phyloP scores from a whole-genome alignment of 176 grass and related monocot genomes.

The Bonia amplexicaulis region DNA sequence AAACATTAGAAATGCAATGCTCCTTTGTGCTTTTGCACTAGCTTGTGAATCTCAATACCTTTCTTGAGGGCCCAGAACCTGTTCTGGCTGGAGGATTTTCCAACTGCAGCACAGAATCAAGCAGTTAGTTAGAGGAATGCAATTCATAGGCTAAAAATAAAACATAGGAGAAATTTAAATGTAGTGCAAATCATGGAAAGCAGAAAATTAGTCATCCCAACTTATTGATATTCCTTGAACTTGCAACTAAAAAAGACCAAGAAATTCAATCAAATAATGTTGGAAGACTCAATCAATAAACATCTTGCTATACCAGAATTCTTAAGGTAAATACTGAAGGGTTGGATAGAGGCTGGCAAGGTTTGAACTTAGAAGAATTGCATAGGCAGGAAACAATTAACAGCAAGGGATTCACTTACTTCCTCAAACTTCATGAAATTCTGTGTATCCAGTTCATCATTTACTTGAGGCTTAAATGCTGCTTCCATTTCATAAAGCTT shows the following conservation, averaged over 20 bases:
- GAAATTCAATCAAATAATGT: slow-evolving; percentile 24
- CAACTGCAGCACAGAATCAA: slow-evolving; percentile 46
- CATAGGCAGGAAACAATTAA: background rate
- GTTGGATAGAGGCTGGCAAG: slow-evolving; percentile 4
- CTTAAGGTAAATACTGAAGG: background rate
- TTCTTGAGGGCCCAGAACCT: slow-evolving; percentile 78
- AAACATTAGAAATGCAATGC: background rate
- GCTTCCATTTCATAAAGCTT: slow-evolving; percentile 97
- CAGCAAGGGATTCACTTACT: slow-evolving; percentile 41
- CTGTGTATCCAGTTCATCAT: slow-evolving; percentile 90
- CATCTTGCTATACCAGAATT: background rate
- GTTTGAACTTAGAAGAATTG: slow-evolving; percentile 1
- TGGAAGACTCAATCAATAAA: background rate
- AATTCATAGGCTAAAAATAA: background rate
- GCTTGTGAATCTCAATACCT: slow-evolving; percentile 53
- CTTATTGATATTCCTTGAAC: background rate
- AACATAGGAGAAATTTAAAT: slow-evolving; percentile 16
- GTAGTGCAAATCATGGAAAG: background rate
- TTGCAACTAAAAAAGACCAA: slow-evolving; percentile 10
- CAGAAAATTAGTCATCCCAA: background rate
- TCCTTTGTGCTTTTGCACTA: background rate
- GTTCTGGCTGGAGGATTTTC: slow-evolving; percentile 76
- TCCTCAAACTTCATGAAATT: slow-evolving; percentile 99
- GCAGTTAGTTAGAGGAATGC: background rate
- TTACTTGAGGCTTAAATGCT: slow-evolving; percentile 94